phyloP scores from a whole-genome alignment of 1,284 basidiomycete genomes.

The Sparassis latifolia region DNA sequence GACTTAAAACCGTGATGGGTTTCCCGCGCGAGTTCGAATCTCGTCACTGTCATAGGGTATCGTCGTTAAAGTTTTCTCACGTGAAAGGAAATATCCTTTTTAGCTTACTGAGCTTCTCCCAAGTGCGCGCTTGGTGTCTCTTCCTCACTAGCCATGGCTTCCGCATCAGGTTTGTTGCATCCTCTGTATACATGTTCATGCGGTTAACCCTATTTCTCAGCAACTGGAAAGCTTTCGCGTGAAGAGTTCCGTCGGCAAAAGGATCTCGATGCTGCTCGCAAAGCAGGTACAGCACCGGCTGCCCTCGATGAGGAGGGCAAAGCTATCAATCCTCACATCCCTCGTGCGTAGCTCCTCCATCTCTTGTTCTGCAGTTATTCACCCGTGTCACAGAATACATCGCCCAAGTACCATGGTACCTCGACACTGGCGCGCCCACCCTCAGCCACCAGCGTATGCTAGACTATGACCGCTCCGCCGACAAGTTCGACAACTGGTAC shows the following conservation, averaged over 20 bases:
- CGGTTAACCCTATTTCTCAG: slow-evolving; percentile 6
- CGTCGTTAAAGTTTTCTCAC: neutral
- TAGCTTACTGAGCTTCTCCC: neutral
- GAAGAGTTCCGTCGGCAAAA: slow-evolving; percentile 93
- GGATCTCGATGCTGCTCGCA: slow-evolving; percentile 93
- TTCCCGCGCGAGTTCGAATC: slow-evolving; percentile 58
- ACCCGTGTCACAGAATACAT: slow-evolving; percentile 66
- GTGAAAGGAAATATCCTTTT: too few relatives aligned
- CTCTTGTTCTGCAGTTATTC: slow-evolving; percentile 5
- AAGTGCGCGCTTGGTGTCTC: slow-evolving; percentile 1
- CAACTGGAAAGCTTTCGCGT: slow-evolving; percentile 79
- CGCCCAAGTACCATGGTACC: slow-evolving; percentile 97
- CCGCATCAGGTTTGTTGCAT: slow-evolving; percentile 7
- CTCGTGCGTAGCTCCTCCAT: slow-evolving; percentile 53
- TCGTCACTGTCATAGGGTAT: slow-evolving; percentile 43
- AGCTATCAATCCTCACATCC: slow-evolving; percentile 98
- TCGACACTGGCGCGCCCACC: slow-evolving; percentile 86
- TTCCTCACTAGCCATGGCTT: slow-evolving; percentile 7
- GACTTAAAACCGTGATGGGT: slow-evolving; percentile 45
- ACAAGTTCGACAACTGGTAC: slow-evolving; percentile 88
- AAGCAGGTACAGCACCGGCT: slow-evolving; percentile 95
- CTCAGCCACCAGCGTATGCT: slow-evolving; percentile 88
- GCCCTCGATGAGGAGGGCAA: slow-evolving; percentile 92
- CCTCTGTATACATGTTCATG: neutral
- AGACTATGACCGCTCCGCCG: slow-evolving; percentile 57